These are phyloP conservation scores for Trypanosoma theileri DNA, from an alignment of 208 protist species.

Conservation along the genomic window DNA sequence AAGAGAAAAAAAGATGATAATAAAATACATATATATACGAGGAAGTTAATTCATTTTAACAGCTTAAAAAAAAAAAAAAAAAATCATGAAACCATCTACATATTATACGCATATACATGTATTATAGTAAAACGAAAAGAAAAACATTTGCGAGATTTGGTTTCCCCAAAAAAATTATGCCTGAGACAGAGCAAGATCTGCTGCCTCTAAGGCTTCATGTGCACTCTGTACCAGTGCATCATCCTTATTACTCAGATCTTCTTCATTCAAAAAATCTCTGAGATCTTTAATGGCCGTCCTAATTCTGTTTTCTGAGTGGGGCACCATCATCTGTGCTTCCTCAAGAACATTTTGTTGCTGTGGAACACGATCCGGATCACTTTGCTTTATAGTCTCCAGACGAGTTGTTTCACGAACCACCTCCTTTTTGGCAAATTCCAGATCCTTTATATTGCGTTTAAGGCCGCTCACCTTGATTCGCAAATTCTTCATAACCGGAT, in stretches of 20 bases:
- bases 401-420: conserved; percentile 51
- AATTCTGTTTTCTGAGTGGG: conserved; percentile 69
- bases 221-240: conserved; percentile 36
- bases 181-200: conserved; percentile 21
- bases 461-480: conserved; percentile 62
- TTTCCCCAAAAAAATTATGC: conserved; percentile 8
- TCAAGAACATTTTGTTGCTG: conserved; percentile 75
- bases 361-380: conserved; percentile 49
- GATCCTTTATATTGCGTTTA: conserved; percentile 69
- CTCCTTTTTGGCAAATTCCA: conserved; percentile 66
- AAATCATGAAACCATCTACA: no score
- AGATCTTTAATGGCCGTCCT: conserved; percentile 55
- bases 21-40: no score
- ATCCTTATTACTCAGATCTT: conserved; percentile 32
- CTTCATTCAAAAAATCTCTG: conserved; percentile 57
- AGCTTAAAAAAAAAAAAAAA: no score
- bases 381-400: conserved; percentile 44
- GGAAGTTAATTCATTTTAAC: no score
- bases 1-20: no score
- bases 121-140: conserved; percentile 6
- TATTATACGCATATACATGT: background rate
- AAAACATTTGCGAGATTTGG: conserved; percentile 5
- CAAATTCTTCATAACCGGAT: conserved; percentile 48
- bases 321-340: conserved; percentile 82
- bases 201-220: conserved; percentile 27